These are phyloP conservation scores for Aspergillus phoenicis DNA, from an alignment of 2,329 filamentous ascomycete species.

Conservation along the genomic window DNA sequence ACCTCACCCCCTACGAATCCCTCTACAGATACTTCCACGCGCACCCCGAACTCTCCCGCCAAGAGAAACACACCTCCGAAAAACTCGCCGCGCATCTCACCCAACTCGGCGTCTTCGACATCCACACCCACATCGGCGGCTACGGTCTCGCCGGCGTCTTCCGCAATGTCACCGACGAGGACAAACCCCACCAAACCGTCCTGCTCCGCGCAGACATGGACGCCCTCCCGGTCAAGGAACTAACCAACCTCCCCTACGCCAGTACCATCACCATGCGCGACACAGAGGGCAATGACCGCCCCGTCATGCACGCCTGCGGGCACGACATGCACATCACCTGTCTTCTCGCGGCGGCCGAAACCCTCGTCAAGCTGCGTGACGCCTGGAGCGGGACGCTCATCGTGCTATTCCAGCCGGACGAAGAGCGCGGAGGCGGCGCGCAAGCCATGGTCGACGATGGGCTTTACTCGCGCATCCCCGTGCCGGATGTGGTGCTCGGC, in stretches of 20 bases:
- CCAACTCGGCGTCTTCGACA: constrained; percentile 34
- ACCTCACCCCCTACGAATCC: constrained; percentile 52
- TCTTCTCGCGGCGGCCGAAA: constrained; percentile 57
- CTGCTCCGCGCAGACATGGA: constrained; percentile 55
- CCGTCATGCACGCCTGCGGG: constrained; percentile 64
- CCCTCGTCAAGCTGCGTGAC: constrained; percentile 48
- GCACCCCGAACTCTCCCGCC: constrained; percentile 61
- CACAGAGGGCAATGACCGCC: constrained; percentile 54
- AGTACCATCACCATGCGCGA: constrained; percentile 51
- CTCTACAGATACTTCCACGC: constrained; percentile 63
- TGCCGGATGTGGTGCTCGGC: constrained; percentile 59
- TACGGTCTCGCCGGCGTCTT: constrained; percentile 49
- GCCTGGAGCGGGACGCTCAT: constrained; percentile 66
- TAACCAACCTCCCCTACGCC: constrained; percentile 52
- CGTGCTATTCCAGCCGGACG: constrained; percentile 67
- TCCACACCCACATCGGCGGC: constrained; percentile 51
- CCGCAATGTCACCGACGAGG: constrained; percentile 36
- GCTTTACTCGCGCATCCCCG: constrained; percentile 54
- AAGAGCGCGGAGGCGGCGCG: constrained; percentile 66
- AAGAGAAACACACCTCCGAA: constrained; percentile 57
- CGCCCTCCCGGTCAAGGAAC: constrained; percentile 52
- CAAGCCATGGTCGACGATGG: constrained; percentile 64
- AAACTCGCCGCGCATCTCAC: constrained; percentile 49
- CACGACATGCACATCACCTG: constrained; percentile 64
- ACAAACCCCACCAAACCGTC: constrained; percentile 34